Base-by-base conservation (phyloP, 1,139 yeast genomes). In the Yamadazyma oceani region DNA sequence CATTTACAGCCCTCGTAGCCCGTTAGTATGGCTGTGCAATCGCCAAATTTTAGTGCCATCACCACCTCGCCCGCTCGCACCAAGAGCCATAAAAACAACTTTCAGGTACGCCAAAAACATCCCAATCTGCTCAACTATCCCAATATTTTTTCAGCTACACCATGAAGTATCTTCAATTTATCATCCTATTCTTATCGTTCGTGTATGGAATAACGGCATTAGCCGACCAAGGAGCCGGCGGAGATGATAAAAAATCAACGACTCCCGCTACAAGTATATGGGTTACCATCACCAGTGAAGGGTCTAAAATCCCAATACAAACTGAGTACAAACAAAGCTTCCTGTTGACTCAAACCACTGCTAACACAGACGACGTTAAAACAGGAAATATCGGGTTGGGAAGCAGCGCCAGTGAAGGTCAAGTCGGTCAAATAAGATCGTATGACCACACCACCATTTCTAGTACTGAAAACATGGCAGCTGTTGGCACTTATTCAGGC, bases 311-410 rank as follows among this genome's bases (percentile, higher is more conserved):
- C 2, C 63, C 62, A n/a, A 48, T 58, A n/a, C 54, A 54, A 25
- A 49, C 68, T 0, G 32, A 43, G 7, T 71, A 49, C 45, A 30
- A 45, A n/a, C 77, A 70, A 44, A 32, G 53, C 2, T 70, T 71
- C 44, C 53, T 53, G 55, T 36, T 51, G 13, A 58, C 62, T 0
- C 52, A 47, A 39, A 41, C 60, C 1, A 45, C 48, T n/a, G 45
- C 55, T 2, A 40, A 43, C 2, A 58, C 62, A 1, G 49, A 50
- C 6, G 45, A 50, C 7, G 54, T 46, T 12, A 47, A 37, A 17
- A 49, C 66, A 1, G 77, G 75, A 1, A 43, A 48, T 2, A 50
- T 69, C 21, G 77, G 76, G 0, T 45, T 71, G 40, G 76, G 74
- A 2, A 47, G 63, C 4, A 34, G 35, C 25, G 42, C 38, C 8